phyloP scores from a whole-genome alignment of 2,329 filamentous ascomycete genomes.

The Dactylella cylindrospora region DNA sequence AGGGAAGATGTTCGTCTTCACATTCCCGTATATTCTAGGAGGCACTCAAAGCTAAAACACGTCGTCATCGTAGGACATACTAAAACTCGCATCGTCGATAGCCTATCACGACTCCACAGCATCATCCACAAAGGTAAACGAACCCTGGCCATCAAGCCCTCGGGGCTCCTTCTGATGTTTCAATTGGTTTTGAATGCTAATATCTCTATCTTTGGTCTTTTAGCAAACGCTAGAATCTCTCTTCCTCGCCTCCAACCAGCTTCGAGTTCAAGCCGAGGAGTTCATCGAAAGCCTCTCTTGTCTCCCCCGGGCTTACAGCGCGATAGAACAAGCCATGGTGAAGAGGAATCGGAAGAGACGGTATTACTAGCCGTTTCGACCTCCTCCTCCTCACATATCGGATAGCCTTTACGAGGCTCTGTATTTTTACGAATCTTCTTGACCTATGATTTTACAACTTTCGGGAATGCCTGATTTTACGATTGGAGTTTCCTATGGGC shows the following conservation, averaged over 20 bases:
- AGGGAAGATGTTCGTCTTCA: constrained; percentile 39
- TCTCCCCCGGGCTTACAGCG: constrained; percentile 39
- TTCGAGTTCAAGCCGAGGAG: constrained; percentile 41
- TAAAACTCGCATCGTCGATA: constrained; percentile 43
- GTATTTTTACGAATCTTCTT: constrained; percentile 7
- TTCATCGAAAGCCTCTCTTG: constrained; percentile 42
- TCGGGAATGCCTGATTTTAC: constrained; percentile 1
- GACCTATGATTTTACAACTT: background rate
- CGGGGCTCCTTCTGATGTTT: too few species aligned
- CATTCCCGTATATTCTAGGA: background rate
- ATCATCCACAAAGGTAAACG: constrained; percentile 41
- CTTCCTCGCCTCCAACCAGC: constrained; percentile 42
- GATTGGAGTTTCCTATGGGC: constrained; percentile 3
- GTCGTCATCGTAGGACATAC: constrained; percentile 24
- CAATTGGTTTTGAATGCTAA: constrained; percentile 12
- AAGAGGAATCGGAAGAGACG: constrained; percentile 26
- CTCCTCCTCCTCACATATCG: too few species aligned
- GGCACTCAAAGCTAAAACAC: too few species aligned
- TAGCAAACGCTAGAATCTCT: constrained; percentile 42
- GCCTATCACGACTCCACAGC: constrained; percentile 39
- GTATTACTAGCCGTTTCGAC: constrained; percentile 17
- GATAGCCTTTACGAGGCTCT: constrained; percentile 6
- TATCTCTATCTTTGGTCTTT: background rate
- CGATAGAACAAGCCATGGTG: constrained; percentile 42
- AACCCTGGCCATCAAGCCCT: background rate